phyloP scores from a whole-genome alignment of 1,139 yeast species.

The Yamadazyma pseudoaaseri region DNA sequence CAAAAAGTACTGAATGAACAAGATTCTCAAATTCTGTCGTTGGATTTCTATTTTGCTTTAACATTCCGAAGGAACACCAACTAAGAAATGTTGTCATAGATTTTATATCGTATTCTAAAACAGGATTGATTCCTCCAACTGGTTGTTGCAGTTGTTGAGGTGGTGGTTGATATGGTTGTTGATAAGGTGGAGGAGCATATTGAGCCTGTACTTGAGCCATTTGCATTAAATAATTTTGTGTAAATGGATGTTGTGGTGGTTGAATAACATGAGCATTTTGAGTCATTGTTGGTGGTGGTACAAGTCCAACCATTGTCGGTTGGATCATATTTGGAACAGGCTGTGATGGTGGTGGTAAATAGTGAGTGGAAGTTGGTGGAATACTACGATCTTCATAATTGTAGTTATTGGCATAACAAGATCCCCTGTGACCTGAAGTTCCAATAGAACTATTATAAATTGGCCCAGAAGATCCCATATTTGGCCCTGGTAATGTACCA shows the following conservation, averaged over 20 bases:
- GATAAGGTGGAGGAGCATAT: slow-evolving; percentile 1
- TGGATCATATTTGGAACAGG: slow-evolving; percentile 9
- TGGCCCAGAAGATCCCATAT: slow-evolving; percentile 1
- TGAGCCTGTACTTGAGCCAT: slow-evolving; percentile 4
- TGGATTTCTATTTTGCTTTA: slow-evolving; percentile 50
- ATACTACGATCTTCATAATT: slow-evolving; percentile 1
- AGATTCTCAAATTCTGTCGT: slow-evolving; percentile 57
- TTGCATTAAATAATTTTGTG: slow-evolving; percentile 1
- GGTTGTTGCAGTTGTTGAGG: slow-evolving; percentile 7
- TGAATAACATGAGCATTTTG: slow-evolving; percentile 7
- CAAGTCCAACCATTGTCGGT: slow-evolving; percentile 18
- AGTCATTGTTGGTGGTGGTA: slow-evolving; percentile 15
- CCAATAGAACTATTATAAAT: slow-evolving; percentile 27
- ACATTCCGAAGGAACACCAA: slow-evolving; percentile 63
- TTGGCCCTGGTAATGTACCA: not conserved
- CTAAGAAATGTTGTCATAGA: slow-evolving; percentile 77
- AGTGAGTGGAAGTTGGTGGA: slow-evolving; percentile 15
- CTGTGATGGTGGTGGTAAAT: slow-evolving; percentile 11
- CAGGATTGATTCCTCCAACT: slow-evolving; percentile 72
- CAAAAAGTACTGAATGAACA: slow-evolving; percentile 68
- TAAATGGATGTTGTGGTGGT: not conserved
- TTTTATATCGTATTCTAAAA: slow-evolving; percentile 73
- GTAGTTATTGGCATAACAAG: slow-evolving; percentile 9
- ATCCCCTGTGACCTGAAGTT: slow-evolving; percentile 39
- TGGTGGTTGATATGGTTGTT: slow-evolving; percentile 7